Evolutionary conservation across 306 rosid genomes (phyloP), one percentile per base, ranked within the genome.

Genomic region (Datisca glomerata): DNA sequence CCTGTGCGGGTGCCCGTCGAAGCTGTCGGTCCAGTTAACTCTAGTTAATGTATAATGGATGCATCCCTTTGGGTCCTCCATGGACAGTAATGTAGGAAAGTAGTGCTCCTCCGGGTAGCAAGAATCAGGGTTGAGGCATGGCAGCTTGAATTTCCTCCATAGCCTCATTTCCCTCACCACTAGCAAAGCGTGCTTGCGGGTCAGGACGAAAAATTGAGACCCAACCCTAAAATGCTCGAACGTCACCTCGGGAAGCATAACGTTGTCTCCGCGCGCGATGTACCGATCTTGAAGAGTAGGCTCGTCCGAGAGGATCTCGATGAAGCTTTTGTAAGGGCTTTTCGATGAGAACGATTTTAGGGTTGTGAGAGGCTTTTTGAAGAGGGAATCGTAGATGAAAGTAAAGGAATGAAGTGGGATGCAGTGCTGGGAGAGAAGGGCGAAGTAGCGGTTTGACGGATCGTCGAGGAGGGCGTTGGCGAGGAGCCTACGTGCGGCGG

Each of bases 101-200:
- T 75, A 80, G 25, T 80, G 91, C 18, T 80, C 91, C 32, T 75
- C 91, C 0, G 84, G 84, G 51, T 79, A 79, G 32, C 91, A 79
- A 2, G 75, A 60, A 3, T 69, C 67, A 18, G 41, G 52, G 3
- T 61, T 61, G 24, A 59, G 4, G 40, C 91, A 75, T 2, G 84
- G 84, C 22, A 75, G 67, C 55, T 11, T 29, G 40, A 79, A 79
- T 49, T 79, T 79, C 60, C 29, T 50, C 91, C 80, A 80, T 1
- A 75, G 31, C 17, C 17, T 57, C 20, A 27, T 7, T 20, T 80
- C 91, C 12, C 53, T 36, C 8, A 80, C 36, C 6, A 80, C 84
- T 7, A 63, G 10, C 31, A 11, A 10, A 1, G 78, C 73, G 49
- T 80, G 91, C 12, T 48, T 47, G 5, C 78, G 55, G 2, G 48